Base-by-base conservation (phyloP, 2,329 filamentous ascomycete species). In the Aschersonia sp. region DNA sequence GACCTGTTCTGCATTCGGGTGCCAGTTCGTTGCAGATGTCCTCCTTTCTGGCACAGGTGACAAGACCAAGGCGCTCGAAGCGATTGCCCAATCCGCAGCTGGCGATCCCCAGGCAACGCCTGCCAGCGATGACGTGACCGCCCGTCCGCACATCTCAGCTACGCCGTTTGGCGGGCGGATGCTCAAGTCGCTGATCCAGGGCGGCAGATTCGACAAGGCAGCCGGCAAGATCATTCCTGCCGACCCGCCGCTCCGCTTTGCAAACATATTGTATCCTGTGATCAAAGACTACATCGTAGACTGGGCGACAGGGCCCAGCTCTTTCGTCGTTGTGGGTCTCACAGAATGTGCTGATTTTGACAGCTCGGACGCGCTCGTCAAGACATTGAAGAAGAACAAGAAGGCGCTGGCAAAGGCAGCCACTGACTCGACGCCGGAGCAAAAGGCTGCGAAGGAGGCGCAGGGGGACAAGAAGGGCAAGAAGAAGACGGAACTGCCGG, bases 111-210 rank as follows among this genome's bases (percentile, higher is more conserved):
- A 58, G 41, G 61, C 64, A 30, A 58, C 60, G 39, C 57, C 59
- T n/a, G 58, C 60, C 4, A 68, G 69, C 43, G 68, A 70, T 7
- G 68, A 69, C 30, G 50, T 65, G 11, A 57, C 65, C 12, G 55
- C 64, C 4, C 60, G 58, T 29, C 58, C 64, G 32, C 83, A 87
- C 59, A 71, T 84, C 48, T 76, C 79, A 30, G 70, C 76, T 56
- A 73, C 76, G 39, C 60, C 79, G 0, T 73, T 73, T 55, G 84
- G 80, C 41, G 87, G 86, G 12, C 83, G 87, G 50, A 84, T 96
- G 81, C 75, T 97, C 57, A 96, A 95, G 69, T 84, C 84, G 0
- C 76, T 98, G 6, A 88, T 96, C 30, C 83, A 87, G 47, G 92
- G 92, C 42, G 92, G 94, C 30, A 81, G 80, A 49, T 98, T 85